These are phyloP conservation scores for Fusarium sp. DNA, from an alignment of 2,329 filamentous ascomycete genomes.

Conservation along the genomic window DNA sequence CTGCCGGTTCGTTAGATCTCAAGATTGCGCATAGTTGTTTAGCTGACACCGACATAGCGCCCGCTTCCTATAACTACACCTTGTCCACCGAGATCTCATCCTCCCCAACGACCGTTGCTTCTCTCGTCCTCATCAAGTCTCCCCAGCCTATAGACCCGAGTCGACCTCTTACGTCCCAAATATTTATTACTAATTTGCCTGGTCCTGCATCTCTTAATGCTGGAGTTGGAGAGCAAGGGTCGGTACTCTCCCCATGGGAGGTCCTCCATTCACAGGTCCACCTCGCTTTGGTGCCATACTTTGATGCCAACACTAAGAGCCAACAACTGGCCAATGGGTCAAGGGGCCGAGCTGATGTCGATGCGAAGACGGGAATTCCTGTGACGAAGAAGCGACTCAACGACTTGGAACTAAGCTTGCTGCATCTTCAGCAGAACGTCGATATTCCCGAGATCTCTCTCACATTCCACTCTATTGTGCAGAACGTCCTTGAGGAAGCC, in stretches of 20 bases:
- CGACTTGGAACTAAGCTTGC: slow-evolving; percentile 89
- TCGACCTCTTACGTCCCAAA: slow-evolving; percentile 85
- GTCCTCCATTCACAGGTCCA: slow-evolving; percentile 92
- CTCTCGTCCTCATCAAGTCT: slow-evolving; percentile 90
- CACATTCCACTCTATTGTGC: slow-evolving; percentile 88
- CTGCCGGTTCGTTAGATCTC: slow-evolving; percentile 56
- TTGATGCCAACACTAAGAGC: slow-evolving; percentile 93
- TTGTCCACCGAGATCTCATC: slow-evolving; percentile 86
- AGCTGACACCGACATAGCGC: slow-evolving; percentile 50
- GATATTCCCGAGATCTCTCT: slow-evolving; percentile 95
- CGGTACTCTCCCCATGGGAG: slow-evolving; percentile 86
- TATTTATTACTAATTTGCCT: slow-evolving; percentile 93
- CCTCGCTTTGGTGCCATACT: slow-evolving; percentile 92
- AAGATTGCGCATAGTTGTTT: not conserved
- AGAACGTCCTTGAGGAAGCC: slow-evolving; percentile 85
- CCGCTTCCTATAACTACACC: slow-evolving; percentile 77
- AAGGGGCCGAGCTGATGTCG: slow-evolving; percentile 83
- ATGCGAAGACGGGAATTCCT: slow-evolving; percentile 93
- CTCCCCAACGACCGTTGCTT: slow-evolving; percentile 83
- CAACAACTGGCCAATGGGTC: slow-evolving; percentile 75
- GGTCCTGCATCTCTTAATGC: slow-evolving; percentile 79
- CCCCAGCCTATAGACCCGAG: slow-evolving; percentile 87
- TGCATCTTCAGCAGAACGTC: slow-evolving; percentile 96
- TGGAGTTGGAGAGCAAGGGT: slow-evolving; percentile 75
- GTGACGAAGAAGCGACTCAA: slow-evolving; percentile 98